phyloP scores from a whole-genome alignment of 345 rosid genomes.

The Syzygium jambos region DNA sequence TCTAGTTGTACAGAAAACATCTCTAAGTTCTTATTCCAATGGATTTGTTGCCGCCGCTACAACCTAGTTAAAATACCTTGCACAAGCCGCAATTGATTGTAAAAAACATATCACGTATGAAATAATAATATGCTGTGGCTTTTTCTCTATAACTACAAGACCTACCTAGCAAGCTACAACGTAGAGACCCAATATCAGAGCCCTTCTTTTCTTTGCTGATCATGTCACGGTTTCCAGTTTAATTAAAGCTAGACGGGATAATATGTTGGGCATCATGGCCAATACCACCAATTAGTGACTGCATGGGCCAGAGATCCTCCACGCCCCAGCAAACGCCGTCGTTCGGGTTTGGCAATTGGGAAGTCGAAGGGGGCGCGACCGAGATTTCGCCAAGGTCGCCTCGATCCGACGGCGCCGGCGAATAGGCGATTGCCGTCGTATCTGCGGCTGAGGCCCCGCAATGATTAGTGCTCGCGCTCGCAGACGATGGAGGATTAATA shows the following conservation, averaged over 20 bases:
- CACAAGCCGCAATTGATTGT: background rate
- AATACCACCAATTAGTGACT: constrained; percentile 16
- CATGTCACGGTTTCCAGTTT: background rate
- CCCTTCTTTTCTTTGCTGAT: background rate
- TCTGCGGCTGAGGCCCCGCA: background rate
- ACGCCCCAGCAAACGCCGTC: constrained; percentile 16
- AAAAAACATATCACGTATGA: background rate
- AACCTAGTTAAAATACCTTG: background rate
- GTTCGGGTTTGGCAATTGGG: background rate
- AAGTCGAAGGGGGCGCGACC: background rate
- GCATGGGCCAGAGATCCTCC: constrained; percentile 41
- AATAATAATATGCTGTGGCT: background rate
- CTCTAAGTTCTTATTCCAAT: background rate
- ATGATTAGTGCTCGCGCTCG: background rate
- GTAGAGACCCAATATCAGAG: background rate
- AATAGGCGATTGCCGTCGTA: background rate
- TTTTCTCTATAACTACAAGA: background rate
- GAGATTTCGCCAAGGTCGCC: background rate
- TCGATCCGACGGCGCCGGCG: background rate
- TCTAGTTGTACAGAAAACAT: background rate
- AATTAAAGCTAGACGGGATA: background rate
- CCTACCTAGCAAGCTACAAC: background rate
- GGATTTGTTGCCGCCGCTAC: background rate
- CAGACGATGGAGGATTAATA: background rate
- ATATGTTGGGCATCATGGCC: background rate